phyloP scores from a whole-genome alignment of 148 eudicot species.

The Rhododendron williamsianum region DNA sequence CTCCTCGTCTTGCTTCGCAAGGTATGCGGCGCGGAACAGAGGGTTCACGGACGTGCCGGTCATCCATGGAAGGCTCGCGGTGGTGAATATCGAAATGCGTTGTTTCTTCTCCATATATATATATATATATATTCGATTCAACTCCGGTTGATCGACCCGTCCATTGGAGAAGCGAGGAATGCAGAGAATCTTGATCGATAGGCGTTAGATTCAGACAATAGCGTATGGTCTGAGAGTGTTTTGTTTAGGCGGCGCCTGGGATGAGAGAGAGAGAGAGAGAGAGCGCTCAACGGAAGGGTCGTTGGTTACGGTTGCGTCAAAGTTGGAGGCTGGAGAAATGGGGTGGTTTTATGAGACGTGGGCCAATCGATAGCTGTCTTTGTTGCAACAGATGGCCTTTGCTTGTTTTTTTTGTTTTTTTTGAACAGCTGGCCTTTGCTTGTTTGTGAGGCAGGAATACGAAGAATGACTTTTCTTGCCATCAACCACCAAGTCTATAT shows the following conservation, averaged over 20 bases:
- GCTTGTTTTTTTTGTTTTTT: no score
- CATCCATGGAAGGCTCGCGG: constrained; percentile 99
- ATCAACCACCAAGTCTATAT: no score
- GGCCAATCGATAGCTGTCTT: background rate
- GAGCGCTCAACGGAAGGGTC: background rate
- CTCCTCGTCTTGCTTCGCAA: constrained; percentile 55
- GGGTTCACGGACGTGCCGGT: constrained; percentile 97
- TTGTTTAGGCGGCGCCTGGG: background rate
- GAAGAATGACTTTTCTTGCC: no score
- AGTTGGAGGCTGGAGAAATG: background rate
- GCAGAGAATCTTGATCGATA: background rate
- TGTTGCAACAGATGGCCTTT: background rate
- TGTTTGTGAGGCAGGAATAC: no score
- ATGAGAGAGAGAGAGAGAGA: background rate
- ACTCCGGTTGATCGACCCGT: background rate
- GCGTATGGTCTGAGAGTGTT: background rate
- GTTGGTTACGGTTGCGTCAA: background rate
- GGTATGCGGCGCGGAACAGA: constrained; percentile 87
- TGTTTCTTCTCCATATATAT: constrained; percentile 59
- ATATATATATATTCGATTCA: background rate
- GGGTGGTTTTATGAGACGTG: background rate
- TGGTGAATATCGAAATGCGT: constrained; percentile 83
- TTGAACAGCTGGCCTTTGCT: no score
- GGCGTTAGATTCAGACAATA: background rate
- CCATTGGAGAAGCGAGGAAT: background rate